Evolutionary conservation across 2,329 filamentous ascomycete species (phyloP).

Genomic region (Colletotrichum higginsianum): DNA sequence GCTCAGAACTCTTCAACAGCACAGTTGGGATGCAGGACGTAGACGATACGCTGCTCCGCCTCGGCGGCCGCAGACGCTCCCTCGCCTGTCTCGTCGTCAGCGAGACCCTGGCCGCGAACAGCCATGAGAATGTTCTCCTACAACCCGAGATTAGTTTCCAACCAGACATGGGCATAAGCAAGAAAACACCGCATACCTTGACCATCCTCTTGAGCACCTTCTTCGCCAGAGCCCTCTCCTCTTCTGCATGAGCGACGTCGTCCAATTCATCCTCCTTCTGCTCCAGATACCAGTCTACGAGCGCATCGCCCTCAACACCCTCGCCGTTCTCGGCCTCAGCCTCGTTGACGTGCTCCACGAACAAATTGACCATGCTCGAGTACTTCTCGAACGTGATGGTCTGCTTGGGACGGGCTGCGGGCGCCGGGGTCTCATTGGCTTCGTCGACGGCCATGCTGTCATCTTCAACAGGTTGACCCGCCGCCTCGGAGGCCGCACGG

Average conservation of each 20-base stretch:
- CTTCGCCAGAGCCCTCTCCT: conserved; percentile 80
- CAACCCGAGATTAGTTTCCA: conserved; percentile 55
- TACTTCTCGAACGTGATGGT: conserved; percentile 98
- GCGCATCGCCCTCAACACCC: conserved; percentile 85
- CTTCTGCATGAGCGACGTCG: conserved; percentile 67
- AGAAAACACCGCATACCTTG: conserved; percentile 67
- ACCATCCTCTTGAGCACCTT: conserved; percentile 97
- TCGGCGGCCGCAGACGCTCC: conserved; percentile 59
- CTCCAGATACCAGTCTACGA: conserved; percentile 93
- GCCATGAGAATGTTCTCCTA: conserved; percentile 92
- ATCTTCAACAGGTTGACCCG: conserved; percentile 61
- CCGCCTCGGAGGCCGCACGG: conserved; percentile 55
- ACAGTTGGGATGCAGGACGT: conserved; percentile 95
- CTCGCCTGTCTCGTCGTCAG: conserved; percentile 61
- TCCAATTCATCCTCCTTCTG: conserved; percentile 88
- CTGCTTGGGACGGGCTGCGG: conserved; percentile 73
- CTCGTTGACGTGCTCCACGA: conserved; percentile 87
- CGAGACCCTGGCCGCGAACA: conserved; percentile 74
- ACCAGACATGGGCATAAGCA: conserved; percentile 60
- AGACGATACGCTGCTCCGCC: conserved; percentile 70
- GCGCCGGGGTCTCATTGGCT: conserved; percentile 53
- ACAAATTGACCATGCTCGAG: conserved; percentile 87
- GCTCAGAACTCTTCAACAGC: conserved; percentile 77
- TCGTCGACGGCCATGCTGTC: conserved; percentile 61
- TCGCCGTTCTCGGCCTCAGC: conserved; percentile 84